Base-by-base conservation (phyloP, 192 early-diverging fungal species). In the Entophlyctis luteolus region DNA sequence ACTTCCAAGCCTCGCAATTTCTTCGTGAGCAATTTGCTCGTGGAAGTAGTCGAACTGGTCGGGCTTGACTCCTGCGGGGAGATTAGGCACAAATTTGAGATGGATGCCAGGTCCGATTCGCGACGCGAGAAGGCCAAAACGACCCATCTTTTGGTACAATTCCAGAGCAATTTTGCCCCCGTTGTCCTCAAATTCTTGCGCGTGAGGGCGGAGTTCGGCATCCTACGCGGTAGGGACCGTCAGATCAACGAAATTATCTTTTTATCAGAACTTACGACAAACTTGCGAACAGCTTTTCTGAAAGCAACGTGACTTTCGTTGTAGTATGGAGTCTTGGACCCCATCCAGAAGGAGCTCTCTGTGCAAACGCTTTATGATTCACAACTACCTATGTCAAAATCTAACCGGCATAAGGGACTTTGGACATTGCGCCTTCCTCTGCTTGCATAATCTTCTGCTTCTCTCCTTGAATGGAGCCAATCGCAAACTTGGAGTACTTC, bases 1-100 rank as follows among this genome's bases (percentile, higher is more conserved):
- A 56, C 67, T 67, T 22, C 78, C 78, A 6, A 77, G 39, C 1
- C 68, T 52, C 18, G 72, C 59, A 25, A 67, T 68, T 67, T 76
- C 75, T 42, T 80, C 76, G 47, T 79, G 77, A 14, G 66, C 71
- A 70, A 82, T 77, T 63, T 73, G 32, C 58, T 81, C 80, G 91
- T 90, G 22, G 80, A 59, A 59, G 38, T 36, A 59, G 23, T 59
- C 80, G 71, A 82, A 82, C 37, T 89, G 84, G 39, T 82, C 80
- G 2, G 77, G 80, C 56, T 76, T 77, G 28, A 82, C 71, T 12
- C 75, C 77, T 16, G 59, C 80, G 2, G 75, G 75, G 16, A 82
- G 71, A 16, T 59, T 58, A 3, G 57, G 57, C 0, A 75, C 62
- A 1, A 58, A 33, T 59, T 79, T 79, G 37, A 82, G 58, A 37